Percentiles rank a stretch among this genome's conserved stretches.
phyloP scores from a whole-genome alignment of 768 basidiomycete species.

The Lactarius evosmus region DNA sequence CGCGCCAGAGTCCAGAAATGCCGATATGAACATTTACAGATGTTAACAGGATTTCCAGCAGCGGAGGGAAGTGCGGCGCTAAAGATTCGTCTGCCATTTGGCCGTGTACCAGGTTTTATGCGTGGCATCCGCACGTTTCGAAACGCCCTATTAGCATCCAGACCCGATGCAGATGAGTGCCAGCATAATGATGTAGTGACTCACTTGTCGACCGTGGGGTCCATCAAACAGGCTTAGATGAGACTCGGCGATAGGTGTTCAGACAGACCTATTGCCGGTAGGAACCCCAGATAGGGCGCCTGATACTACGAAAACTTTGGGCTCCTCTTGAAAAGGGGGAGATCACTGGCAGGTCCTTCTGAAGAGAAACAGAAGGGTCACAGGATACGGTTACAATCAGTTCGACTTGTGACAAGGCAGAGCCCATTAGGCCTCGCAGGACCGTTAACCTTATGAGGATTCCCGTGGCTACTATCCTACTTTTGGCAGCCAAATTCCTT shows the following conservation, averaged over 20 bases:
- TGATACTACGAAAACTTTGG: background rate
- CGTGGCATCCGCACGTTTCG: background rate
- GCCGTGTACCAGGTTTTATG: constrained; percentile 4
- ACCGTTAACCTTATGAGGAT: background rate
- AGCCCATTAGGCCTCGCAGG: constrained; percentile 5
- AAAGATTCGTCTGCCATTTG: background rate
- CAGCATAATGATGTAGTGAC: background rate
- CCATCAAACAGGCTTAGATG: constrained; percentile 5
- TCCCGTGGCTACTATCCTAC: constrained; percentile 4
- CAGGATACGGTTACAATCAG: constrained; percentile 1
- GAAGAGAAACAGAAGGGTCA: constrained; percentile 12
- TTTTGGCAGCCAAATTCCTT: constrained; percentile 5
- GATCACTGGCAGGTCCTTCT: constrained; percentile 16
- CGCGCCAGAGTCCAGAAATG: background rate
- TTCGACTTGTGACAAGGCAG: background rate
- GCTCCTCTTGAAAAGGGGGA: constrained; percentile 15
- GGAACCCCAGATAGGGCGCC: background rate
- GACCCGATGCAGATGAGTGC: background rate
- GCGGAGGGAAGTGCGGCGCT: constrained; percentile 22
- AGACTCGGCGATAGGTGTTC: background rate
- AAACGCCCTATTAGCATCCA: background rate
- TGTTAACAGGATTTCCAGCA: constrained; percentile 18
- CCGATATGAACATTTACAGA: constrained; percentile 7
- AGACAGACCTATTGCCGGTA: background rate
- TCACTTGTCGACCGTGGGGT: background rate